Base-by-base conservation (phyloP, 2,329 filamentous ascomycete species). In the Colletotrichum aenigma region DNA sequence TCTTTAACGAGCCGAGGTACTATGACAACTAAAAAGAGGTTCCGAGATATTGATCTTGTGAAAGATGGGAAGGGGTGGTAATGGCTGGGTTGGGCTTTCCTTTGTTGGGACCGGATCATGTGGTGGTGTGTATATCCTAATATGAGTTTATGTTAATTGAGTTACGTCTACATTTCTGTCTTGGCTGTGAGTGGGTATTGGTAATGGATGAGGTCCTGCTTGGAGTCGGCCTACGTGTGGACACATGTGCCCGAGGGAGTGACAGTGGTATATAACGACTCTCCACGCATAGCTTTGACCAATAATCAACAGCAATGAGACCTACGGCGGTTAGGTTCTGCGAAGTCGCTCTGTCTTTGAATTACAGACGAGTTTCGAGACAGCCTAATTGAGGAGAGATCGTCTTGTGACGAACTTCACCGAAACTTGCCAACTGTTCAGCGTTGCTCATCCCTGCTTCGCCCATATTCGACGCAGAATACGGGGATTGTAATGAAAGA, bases 1-100 rank as follows among this genome's bases (percentile, higher is more conserved):
- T 98, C 34, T 98, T 99, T 85, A 91, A 98, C 79, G 95, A 97
- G 86, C 96, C 96, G 66, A 90, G 94, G 83, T 98, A 97, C 82
- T 93, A 85, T 78, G 83, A 82, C 66, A 86, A 86, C 72, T 87
- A 70, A 75, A 21, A 52, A 52, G n/a, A 52, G 43, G 43, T 52
- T 52, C 38, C 56, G 75, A 77, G 58, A 32, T 36, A 34, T 32
- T 36, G 58, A 36, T 21, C n/a, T 62, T 15, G 36, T 32, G 58
- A 62, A n/a, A 64, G 32, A 18, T 12, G 30, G 34, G 34, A 26
- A 34, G 13, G 13, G 10, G 28, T 60, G 48, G 36, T 56, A 43
- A 8, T 60, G n/a, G 43, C 32, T 12, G 12, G 43, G 21, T 24
- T 52, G 18, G 58, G 28, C 16, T 13, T n/a, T 26, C 16, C 24